phyloP scores from a whole-genome alignment of 2,329 filamentous ascomycete genomes.

The Trichoderma breve region DNA sequence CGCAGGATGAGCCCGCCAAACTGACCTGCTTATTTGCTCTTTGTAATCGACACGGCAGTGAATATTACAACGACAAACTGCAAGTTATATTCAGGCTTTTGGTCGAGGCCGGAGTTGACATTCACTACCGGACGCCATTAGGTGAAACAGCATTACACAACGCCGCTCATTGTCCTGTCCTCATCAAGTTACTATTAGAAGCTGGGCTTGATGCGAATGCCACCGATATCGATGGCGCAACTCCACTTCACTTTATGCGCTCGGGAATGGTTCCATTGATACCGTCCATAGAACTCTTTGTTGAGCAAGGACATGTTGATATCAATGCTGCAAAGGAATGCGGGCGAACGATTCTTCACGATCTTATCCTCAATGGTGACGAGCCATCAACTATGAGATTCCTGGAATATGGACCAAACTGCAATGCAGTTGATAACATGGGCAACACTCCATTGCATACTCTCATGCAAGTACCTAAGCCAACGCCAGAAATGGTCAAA shows the following conservation, averaged over 20 bases:
- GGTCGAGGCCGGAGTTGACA: conserved; percentile 26
- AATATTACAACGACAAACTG: not conserved
- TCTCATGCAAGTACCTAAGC: not conserved
- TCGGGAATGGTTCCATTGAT: not conserved
- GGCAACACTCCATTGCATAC: conserved; percentile 28
- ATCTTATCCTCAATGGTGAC: not conserved
- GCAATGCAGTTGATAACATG: conserved; percentile 20
- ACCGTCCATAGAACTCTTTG: conserved; percentile 25
- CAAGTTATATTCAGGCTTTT: conserved; percentile 23
- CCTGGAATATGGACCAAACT: conserved; percentile 24
- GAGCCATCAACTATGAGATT: not conserved
- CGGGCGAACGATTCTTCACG: conserved; percentile 28
- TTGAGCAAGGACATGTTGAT: conserved; percentile 26
- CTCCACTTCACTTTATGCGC: conserved; percentile 23
- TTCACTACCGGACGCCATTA: conserved; percentile 23
- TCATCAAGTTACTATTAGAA: conserved; percentile 24
- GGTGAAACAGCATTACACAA: conserved; percentile 26
- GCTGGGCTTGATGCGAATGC: conserved; percentile 28
- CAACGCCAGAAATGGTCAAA: not conserved
- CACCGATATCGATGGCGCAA: conserved; percentile 18
- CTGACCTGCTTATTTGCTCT: conserved; percentile 22
- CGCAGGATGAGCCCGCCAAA: not conserved
- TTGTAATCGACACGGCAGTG: not conserved
- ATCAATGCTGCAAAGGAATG: conserved; percentile 25
- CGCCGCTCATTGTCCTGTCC: not conserved